These are phyloP conservation scores for Ophiostoma piceae DNA, from an alignment of 2,329 filamentous ascomycete species.

Conservation along the genomic window DNA sequence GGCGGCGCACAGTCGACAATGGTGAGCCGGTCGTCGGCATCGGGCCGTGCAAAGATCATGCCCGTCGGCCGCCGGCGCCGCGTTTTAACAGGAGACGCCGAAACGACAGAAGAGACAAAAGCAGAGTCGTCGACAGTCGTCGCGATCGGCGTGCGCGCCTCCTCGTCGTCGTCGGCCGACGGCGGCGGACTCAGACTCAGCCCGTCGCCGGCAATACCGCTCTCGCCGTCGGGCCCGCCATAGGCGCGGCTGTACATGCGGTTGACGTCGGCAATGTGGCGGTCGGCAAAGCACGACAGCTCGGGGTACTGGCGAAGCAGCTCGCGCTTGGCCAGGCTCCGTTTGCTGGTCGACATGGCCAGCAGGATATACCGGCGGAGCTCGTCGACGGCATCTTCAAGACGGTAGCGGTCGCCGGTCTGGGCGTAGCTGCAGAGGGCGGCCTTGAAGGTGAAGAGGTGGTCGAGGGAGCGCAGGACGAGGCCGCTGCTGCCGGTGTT, in stretches of 20 bases:
- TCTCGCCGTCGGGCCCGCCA: slow-evolving; percentile 39
- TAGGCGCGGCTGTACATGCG: slow-evolving; percentile 54
- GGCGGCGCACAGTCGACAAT: slow-evolving; percentile 25
- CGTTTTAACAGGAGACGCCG: not conserved
- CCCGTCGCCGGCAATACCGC: slow-evolving; percentile 42
- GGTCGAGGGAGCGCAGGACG: slow-evolving; percentile 55
- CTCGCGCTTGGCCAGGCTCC: slow-evolving; percentile 45
- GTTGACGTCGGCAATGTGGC: slow-evolving; percentile 50
- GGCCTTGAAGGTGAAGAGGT: slow-evolving; percentile 59
- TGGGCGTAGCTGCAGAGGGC: slow-evolving; percentile 54
- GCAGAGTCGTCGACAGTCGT: slow-evolving; percentile 1
- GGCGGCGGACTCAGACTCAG: slow-evolving; percentile 31
- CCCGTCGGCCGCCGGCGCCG: not conserved
- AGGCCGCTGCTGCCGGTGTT: slow-evolving; percentile 33
- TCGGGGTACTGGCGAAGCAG: slow-evolving; percentile 50
- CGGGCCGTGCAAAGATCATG: slow-evolving; percentile 15
- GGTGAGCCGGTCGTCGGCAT: not conserved
- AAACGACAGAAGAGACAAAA: not conserved
- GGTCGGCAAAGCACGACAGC: slow-evolving; percentile 49
- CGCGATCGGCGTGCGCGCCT: slow-evolving; percentile 16
- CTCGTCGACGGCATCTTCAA: slow-evolving; percentile 60
- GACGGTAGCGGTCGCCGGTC: slow-evolving; percentile 40
- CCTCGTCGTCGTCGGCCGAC: slow-evolving; percentile 4
- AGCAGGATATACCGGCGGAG: slow-evolving; percentile 54
- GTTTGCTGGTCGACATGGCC: slow-evolving; percentile 32